Conservation (phyloP, 2,329 filamentous ascomycete genomes). For the Penicillium sp. region DNA sequence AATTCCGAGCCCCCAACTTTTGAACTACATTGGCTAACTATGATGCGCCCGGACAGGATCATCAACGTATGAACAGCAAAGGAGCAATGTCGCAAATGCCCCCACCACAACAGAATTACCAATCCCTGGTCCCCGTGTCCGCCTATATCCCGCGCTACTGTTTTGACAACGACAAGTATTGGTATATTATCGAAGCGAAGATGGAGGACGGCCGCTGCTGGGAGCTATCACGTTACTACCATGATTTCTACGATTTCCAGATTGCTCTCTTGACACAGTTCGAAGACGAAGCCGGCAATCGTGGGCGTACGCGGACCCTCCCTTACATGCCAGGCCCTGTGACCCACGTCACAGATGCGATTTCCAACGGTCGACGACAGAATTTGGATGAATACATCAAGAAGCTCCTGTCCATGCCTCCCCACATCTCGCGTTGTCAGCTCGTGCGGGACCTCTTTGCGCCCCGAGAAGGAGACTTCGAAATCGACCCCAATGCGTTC, state of each 20-base stretch:
- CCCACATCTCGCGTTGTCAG: conserved; percentile 77
- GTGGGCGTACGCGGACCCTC: conserved; percentile 72
- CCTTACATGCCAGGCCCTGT: conserved; percentile 98
- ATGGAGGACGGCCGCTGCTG: conserved; percentile 88
- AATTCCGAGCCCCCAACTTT: background rate
- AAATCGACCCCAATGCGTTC: conserved; percentile 69
- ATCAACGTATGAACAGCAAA: conserved; percentile 42
- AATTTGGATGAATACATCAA: conserved; percentile 96
- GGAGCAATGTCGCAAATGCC: conserved; percentile 28
- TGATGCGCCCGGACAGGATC: conserved; percentile 22
- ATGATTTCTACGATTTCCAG: conserved; percentile 98
- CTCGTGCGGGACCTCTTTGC: conserved; percentile 88
- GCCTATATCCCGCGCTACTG: conserved; percentile 90
- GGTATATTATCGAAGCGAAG: conserved; percentile 91
- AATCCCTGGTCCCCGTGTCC: conserved; percentile 68
- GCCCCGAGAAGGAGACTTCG: conserved; percentile 85
- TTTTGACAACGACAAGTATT: conserved; percentile 96
- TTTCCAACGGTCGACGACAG: conserved; percentile 86
- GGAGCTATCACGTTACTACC: conserved; percentile 92
- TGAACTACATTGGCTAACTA: background rate
- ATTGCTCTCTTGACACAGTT: conserved; percentile 90
- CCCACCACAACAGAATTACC: conserved; percentile 47
- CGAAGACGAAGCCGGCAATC: conserved; percentile 87
- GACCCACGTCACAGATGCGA: conserved; percentile 95
- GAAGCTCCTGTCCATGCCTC: conserved; percentile 76